phyloP scores from a whole-genome alignment of 768 basidiomycete species.

The Trametes maxima region DNA sequence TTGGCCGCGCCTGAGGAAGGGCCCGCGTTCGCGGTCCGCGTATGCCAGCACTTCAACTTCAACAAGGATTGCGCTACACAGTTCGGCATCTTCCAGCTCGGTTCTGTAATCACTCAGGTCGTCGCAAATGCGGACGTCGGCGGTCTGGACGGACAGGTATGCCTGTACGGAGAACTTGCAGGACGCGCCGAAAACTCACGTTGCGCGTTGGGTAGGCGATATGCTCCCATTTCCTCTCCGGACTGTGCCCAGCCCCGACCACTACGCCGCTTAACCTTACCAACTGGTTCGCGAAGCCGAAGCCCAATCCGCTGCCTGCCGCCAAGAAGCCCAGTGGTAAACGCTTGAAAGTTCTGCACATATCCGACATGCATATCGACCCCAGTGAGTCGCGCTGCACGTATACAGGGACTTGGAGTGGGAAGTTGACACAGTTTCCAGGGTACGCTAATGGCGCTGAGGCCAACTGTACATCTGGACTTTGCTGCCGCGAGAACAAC shows the following conservation, averaged over 20 bases:
- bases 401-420: background rate
- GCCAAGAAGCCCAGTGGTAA: slow-evolving; percentile 62
- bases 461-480: slow-evolving; percentile 67
- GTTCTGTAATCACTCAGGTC: slow-evolving; percentile 70
- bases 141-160: slow-evolving; percentile 73
- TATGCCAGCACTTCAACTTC: slow-evolving; percentile 66
- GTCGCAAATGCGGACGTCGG: slow-evolving; percentile 69
- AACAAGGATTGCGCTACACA: slow-evolving; percentile 46
- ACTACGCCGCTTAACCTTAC: slow-evolving; percentile 64
- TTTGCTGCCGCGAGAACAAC: slow-evolving; percentile 64
- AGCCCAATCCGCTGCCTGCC: slow-evolving; percentile 66
- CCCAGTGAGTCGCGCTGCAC: slow-evolving; percentile 48
- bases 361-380: slow-evolving; percentile 81
- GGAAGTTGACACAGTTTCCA: slow-evolving; percentile 28
- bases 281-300: slow-evolving; percentile 76
- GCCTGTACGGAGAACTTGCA: background rate
- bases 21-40: slow-evolving; percentile 53
- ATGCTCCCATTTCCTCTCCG: slow-evolving; percentile 42
- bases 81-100: slow-evolving; percentile 51
- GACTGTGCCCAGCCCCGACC: slow-evolving; percentile 56
- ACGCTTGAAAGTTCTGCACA: slow-evolving; percentile 69
- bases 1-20: slow-evolving; percentile 64
- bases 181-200: background rate
- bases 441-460: slow-evolving; percentile 72
- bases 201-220: slow-evolving; percentile 2